These are phyloP conservation scores for Talinum fruticosum DNA, from an alignment of 148 eudicot species.

Conservation along the genomic window DNA sequence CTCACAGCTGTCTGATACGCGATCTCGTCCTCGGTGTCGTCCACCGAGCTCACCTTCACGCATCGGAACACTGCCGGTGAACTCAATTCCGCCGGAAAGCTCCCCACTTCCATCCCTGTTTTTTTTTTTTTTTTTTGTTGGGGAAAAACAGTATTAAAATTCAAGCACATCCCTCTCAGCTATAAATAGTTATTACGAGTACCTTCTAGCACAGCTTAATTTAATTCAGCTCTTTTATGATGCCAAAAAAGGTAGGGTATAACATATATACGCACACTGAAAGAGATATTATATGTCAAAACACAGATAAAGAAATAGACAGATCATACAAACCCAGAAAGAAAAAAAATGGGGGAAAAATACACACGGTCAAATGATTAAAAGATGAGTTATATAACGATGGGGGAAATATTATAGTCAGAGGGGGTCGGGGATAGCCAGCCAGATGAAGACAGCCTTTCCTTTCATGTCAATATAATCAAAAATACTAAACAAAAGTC, in stretches of 20 bases:
- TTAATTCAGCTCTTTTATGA: neutral
- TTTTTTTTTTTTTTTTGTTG: too few relatives aligned
- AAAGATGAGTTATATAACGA: neutral
- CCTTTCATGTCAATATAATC: slow-evolving; percentile 40
- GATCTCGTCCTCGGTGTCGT: slow-evolving; percentile 51
- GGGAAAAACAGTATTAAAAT: neutral
- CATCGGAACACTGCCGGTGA: slow-evolving; percentile 59
- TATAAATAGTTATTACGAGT: neutral
- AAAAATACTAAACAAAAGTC: slow-evolving; percentile 48
- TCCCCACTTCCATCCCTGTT: slow-evolving; percentile 59
- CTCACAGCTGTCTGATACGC: slow-evolving; percentile 82
- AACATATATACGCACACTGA: neutral
- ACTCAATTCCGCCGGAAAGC: slow-evolving; percentile 63
- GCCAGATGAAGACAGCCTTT: neutral
- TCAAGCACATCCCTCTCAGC: neutral
- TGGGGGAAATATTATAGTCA: too few relatives aligned
- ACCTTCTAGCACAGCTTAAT: neutral
- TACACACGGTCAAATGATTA: slow-evolving; percentile 16
- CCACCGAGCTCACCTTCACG: slow-evolving; percentile 68
- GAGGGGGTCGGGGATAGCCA: too few relatives aligned
- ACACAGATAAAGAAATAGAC: slow-evolving; percentile 4
- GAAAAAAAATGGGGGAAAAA: too few relatives aligned
- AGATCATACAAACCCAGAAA: slow-evolving; percentile 16
- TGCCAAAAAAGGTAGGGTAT: neutral
- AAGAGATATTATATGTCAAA: neutral